These are phyloP conservation scores for Geranium brycei DNA, from an alignment of 345 rosid genomes.

Conservation along the genomic window DNA sequence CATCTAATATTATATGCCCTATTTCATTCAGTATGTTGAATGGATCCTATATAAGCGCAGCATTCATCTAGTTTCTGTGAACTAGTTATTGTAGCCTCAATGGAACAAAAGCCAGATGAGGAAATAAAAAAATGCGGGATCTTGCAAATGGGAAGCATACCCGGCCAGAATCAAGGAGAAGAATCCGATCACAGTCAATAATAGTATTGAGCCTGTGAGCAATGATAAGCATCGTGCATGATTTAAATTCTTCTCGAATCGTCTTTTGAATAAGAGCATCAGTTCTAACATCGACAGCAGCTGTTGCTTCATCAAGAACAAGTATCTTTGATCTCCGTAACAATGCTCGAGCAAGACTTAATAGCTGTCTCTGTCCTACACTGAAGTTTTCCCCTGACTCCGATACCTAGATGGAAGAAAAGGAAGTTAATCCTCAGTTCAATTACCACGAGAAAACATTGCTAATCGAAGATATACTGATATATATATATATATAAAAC, in stretches of 20 bases:
- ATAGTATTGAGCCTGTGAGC: slow-evolving; percentile 96
- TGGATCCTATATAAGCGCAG: too few relatives aligned
- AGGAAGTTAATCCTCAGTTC: slow-evolving; percentile 5
- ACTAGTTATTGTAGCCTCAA: too few relatives aligned
- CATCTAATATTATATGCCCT: too few relatives aligned
- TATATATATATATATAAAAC: too few relatives aligned
- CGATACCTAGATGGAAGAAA: slow-evolving; percentile 39
- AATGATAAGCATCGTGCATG: slow-evolving; percentile 92
- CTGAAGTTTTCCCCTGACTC: slow-evolving; percentile 98
- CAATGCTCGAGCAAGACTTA: slow-evolving; percentile 96
- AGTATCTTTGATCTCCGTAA: slow-evolving; percentile 94
- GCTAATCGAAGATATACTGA: neutral
- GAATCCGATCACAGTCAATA: slow-evolving; percentile 82
- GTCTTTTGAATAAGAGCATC: slow-evolving; percentile 98
- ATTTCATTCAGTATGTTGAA: too few relatives aligned
- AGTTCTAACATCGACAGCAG: slow-evolving; percentile 97
- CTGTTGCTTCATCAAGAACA: slow-evolving; percentile 97
- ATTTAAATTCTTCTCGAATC: slow-evolving; percentile 86
- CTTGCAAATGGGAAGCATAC: slow-evolving; percentile 21
- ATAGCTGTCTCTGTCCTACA: slow-evolving; percentile 90
- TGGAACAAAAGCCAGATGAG: too few relatives aligned
- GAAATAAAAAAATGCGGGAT: neutral
- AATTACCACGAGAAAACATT: neutral
- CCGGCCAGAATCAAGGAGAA: slow-evolving; percentile 85
- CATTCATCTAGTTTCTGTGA: too few relatives aligned